Evolutionary conservation across 768 basidiomycete species (phyloP), one percentile per base, ranked within the genome.

Genomic region (Phanerochaete sordida): DNA sequence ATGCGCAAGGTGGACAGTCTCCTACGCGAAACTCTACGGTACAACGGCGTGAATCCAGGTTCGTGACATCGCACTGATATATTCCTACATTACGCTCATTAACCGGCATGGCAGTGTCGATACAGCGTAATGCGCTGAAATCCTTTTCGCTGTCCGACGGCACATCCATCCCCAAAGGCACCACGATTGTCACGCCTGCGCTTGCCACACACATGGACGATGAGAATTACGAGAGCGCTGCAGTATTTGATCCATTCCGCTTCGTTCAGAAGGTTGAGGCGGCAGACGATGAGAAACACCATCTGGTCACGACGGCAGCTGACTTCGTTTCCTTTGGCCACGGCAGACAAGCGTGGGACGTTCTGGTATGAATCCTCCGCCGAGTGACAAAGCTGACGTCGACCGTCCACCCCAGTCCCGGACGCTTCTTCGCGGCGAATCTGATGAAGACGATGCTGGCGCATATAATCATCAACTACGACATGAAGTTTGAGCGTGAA

Each of bases 231-330:
- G 27, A 62, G 0, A 64, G 77, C 52, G 64, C 79, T 0, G 53
- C 68, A 5, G 62, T 57, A 16, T 84, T 83, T 62, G 75, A 81
- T 27, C 75, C 75, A 0, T 76, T 75, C 61, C 73, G 82, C 0
- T 80, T 77, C 64, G n/a, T 56, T 72, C 21, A 48, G n/a, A n/a
- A n/a, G n/a, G 52, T 15, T 11, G 39, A 62, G 27, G 37, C 31
- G 2, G 52, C 55, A 3, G 45, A n/a, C 8, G 15, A 9, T 19
- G 51, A 27, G 27, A 58, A 50, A 28, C 44, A 31, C 24, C 58
- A 52, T 24, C 46, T 68, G 28, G 63, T 65, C 30, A 60, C 56
- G 26, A 62, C 65, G 8, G 60, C 60, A 0, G 2, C 50, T 13
- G 64, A 65, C 33, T 66, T 62, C 35, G 50, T 72, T 12, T 8